A percentile compares a stretch with the other conserved stretches of the same genome.
phyloP scores from a whole-genome alignment of 106 monocot species.

The Acorus calamus region DNA sequence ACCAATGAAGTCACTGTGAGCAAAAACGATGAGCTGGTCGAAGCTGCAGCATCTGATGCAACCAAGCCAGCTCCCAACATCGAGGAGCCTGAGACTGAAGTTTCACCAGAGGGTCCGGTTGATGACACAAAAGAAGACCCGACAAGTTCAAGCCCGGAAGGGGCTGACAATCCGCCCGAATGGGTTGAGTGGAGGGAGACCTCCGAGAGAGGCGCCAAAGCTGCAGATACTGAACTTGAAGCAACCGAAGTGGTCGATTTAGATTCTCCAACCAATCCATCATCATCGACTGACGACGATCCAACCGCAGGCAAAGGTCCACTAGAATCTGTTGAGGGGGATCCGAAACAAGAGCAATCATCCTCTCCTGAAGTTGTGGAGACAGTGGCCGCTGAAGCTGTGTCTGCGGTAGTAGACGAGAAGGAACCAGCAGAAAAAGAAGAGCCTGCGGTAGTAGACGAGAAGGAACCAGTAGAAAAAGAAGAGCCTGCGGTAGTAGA shows the following conservation, averaged over 20 bases:
- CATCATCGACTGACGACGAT: no score
- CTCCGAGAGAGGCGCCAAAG: not conserved
- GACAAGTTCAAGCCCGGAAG: not conserved
- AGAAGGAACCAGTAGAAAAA: no score
- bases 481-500: no score
- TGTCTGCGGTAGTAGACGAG: no score
- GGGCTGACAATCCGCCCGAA: not conserved
- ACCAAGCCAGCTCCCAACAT: not conserved
- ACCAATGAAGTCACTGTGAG: not conserved
- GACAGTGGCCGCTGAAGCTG: not conserved
- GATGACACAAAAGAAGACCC: not conserved
- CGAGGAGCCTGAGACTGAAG: not conserved
- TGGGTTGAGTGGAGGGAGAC: slow-evolving; percentile 2
- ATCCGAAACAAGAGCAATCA: no score
- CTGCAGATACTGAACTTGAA: not conserved
- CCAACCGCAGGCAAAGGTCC: no score
- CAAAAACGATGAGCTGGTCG: not conserved
- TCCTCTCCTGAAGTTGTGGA: not conserved
- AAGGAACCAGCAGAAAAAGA: no score
- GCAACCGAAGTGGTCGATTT: no score
- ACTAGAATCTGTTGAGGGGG: no score
- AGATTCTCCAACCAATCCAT: no score
- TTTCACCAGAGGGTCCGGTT: not conserved
- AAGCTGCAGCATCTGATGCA: not conserved
- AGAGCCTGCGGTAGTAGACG: no score